Conservation (phyloP, 129 eudicot species). For the Rutidosis leptorrhynchoides region DNA sequence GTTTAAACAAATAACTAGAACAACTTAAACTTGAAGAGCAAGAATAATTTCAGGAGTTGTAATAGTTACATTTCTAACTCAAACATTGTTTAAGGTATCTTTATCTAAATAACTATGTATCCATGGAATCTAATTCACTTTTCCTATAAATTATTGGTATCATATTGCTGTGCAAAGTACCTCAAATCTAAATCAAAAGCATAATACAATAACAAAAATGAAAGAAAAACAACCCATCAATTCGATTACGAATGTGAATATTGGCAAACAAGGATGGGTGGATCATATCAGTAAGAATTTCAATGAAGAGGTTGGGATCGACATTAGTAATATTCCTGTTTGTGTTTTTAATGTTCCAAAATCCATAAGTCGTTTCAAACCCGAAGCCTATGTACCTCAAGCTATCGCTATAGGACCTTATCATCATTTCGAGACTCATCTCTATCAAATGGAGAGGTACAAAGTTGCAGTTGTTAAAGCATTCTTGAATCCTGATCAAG, state of each 20-base stretch:
- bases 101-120: not conserved
- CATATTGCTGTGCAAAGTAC: not conserved
- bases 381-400: conserved; percentile 47
- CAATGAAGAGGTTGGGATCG: conserved; percentile 25
- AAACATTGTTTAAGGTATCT: not conserved
- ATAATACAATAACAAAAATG: conserved; percentile 10
- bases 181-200: not conserved
- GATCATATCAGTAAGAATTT: conserved; percentile 32
- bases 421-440: conserved; percentile 37
- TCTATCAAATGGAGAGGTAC: conserved; percentile 40
- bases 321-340: conserved; percentile 22
- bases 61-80: conserved; percentile 11
- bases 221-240: conserved; percentile 19
- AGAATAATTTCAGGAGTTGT: conserved; percentile 10
- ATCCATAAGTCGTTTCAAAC: conserved; percentile 31
- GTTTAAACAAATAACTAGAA: conserved; percentile 16
- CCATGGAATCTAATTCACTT: conserved; percentile 5
- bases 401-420: conserved; percentile 43
- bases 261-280: conserved; percentile 38
- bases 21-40: conserved; percentile 13
- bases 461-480: conserved; percentile 35
- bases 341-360: conserved; percentile 39
- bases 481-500: conserved; percentile 18
- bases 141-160: conserved; percentile 22
- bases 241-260: conserved; percentile 17